Base-by-base conservation (phyloP, 192 early-diverging fungal genomes). In the Backusella tuberculispora region DNA sequence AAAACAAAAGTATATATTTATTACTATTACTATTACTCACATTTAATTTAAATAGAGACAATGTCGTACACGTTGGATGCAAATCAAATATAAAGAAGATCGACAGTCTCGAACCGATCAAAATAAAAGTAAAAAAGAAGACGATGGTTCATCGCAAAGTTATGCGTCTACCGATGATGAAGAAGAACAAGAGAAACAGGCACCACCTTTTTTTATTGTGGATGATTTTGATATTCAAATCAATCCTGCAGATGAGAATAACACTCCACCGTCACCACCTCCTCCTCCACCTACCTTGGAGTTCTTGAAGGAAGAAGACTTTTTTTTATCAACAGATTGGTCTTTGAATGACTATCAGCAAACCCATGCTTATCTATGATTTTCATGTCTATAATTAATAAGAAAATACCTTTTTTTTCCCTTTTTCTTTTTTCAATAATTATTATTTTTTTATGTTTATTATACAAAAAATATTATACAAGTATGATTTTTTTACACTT, bases 61-160 rank as follows among this genome's bases (percentile, higher is more conserved):
- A 76, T 89, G 88, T 47, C 75, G 88, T 21, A 89, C 88, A 21
- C 79, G 88, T 10, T 89, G 88, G 88, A 87, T 89, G 13, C 88
- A 89, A 74, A 50, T 89, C 2, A 76, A 80, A 29, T 83, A 80
- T 19, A 83, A 84, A 21, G 73, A 79, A 34, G 81, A 83, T 40
- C 69, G 63, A 41, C 76, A 77, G 42, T 37, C 44, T 6, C 46
- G 34, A 68, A 37, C 44, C 6, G 44, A 75, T 38, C 74, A 69
- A 69, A 56, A 64, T 12, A 40, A 48, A 43, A 41, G 43, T 13
- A 45, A 50, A 34, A 40, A 53, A 68, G 48, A 37, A 21, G 71
- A 72, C 14, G 71, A 72, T 41, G 71, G n/a, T 4, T 72, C 71
- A 38, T 72, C 75, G 19, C 67, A 69, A n/a, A 76, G 75, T 24